Evolutionary conservation across 768 basidiomycete species (phyloP).

Genomic region (Pisolithus tinctorius): DNA sequence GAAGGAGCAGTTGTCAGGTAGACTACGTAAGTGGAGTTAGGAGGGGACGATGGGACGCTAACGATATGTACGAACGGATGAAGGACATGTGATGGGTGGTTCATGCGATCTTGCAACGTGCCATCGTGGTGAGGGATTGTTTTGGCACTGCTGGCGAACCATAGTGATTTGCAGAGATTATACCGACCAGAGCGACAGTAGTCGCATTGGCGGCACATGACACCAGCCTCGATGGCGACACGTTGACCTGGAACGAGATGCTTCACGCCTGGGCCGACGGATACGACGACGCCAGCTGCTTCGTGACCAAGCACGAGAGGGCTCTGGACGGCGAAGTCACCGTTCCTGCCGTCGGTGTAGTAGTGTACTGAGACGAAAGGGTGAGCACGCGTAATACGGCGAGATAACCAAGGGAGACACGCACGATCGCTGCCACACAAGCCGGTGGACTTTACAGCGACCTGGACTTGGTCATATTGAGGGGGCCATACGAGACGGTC

Average conservation of each 20-base stretch:
- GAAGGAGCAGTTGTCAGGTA: conserved; percentile 70
- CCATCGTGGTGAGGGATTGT: conserved; percentile 92
- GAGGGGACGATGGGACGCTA: not conserved
- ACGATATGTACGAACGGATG: conserved; percentile 62
- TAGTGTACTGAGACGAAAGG: conserved; percentile 65
- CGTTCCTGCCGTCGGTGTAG: conserved; percentile 83
- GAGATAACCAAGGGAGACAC: conserved; percentile 19
- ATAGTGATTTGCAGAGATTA: conserved; percentile 87
- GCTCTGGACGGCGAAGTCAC: conserved; percentile 79
- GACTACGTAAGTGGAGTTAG: conserved; percentile 32
- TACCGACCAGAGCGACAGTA: conserved; percentile 75
- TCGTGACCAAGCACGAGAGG: conserved; percentile 95
- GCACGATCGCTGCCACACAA: conserved; percentile 83
- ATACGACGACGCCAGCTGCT: conserved; percentile 79
- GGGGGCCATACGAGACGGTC: conserved; percentile 70
- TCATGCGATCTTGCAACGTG: conserved; percentile 81
- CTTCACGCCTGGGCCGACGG: conserved; percentile 68
- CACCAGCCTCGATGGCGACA: conserved; percentile 91
- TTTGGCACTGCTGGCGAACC: conserved; percentile 86
- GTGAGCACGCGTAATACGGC: conserved; percentile 1
- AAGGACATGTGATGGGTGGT: conserved; percentile 80
- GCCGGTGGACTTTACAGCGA: conserved; percentile 76
- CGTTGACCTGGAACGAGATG: conserved; percentile 69
- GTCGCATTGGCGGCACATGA: conserved; percentile 73
- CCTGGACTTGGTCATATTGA: conserved; percentile 65